Base-by-base conservation (phyloP, 192 early-diverging fungal species). In the Coemansia sp. region DNA sequence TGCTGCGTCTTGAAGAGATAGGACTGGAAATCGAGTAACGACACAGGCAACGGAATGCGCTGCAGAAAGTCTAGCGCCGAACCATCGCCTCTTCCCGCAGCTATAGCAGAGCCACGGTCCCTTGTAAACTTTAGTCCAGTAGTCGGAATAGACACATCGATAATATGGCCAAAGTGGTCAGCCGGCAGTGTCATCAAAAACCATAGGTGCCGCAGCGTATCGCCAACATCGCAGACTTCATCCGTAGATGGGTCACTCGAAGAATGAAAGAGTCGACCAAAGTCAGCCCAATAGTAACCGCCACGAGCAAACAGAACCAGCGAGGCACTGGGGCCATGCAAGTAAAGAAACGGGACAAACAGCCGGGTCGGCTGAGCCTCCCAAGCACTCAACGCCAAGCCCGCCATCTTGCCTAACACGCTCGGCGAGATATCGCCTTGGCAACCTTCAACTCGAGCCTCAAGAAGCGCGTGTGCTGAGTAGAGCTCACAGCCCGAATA, bases 311-410 rank as follows among this genome's bases (percentile, higher is more conserved):
- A 55, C 34, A 55, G 21, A 14, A 38, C n/a, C 9, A 64, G 18
- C 13, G 51, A 50, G 33, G 31, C 16, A 1, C 11, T 5, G 8
- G 38, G 6, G 0, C 63, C 63, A 28, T 65, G 50, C 23, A 65
- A 24, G 16, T 51, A 51, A 26, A 64, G 9, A 5, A 55, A 46
- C 6, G 62, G 62, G 2, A 56, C 62, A 16, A 64, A 64, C 0
- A 26, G n/a, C 18, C 62, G 34, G 39, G 50, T 65, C 9, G n/a
- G 23, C 53, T 65, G 63, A n/a, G 50, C 18, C 26, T 65, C 38
- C 53, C 63, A 65, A 35, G 28, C 53, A 3, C 36, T 23, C 23
- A 23, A 5, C 0, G 50, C 51, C 35, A 55, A 57, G 39, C 42
- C 37, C 6, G 63, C 38, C 51, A 65, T 65, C 5, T 57, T 50